Evolutionary conservation across 1,284 basidiomycete genomes (phyloP).

Genomic region (Marasmius sp.): DNA sequence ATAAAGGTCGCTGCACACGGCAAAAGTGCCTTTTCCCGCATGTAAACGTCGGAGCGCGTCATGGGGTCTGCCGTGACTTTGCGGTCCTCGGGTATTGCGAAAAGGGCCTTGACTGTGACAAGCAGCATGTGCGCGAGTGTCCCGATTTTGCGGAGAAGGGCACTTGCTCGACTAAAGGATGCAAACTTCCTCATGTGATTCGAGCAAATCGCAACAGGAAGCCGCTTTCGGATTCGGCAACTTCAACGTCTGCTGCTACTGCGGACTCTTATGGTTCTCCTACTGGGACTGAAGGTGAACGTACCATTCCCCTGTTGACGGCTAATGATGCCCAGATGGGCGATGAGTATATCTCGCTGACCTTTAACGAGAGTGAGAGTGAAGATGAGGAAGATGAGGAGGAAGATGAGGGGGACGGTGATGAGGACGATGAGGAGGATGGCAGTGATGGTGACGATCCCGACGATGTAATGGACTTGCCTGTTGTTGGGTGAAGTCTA

Average conservation of each 20-base stretch:
- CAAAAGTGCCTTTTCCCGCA: conserved; percentile 85
- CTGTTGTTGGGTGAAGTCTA: conserved; percentile 10
- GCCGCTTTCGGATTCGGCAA: conserved; percentile 20
- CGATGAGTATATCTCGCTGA: conserved; percentile 84
- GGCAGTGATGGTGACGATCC: conserved; percentile 28
- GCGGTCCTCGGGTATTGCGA: conserved; percentile 91
- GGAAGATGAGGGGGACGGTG: conserved; percentile 41
- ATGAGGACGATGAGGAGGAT: conserved; percentile 42
- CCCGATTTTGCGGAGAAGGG: conserved; percentile 92
- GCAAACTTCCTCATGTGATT: conserved; percentile 92
- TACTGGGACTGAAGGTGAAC: conserved; percentile 28
- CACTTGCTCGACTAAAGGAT: conserved; percentile 75
- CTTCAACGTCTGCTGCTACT: conserved; percentile 21
- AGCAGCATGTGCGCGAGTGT: conserved; percentile 91
- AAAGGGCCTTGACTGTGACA: conserved; percentile 78
- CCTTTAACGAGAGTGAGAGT: conserved; percentile 76
- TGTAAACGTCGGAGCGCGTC: conserved; percentile 75
- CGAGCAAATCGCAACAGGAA: conserved; percentile 78
- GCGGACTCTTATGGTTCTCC: conserved; percentile 21
- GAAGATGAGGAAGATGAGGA: conserved; percentile 52
- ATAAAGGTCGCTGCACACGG: conserved; percentile 83
- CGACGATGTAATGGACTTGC: conserved; percentile 10
- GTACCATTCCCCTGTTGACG: conserved; percentile 36
- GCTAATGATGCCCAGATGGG: conserved; percentile 65
- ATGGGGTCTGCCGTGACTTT: conserved; percentile 88